Base-by-base conservation (phyloP, 371 early-diverging fungal genomes). In the Paraphysoderma sedebokerense region DNA sequence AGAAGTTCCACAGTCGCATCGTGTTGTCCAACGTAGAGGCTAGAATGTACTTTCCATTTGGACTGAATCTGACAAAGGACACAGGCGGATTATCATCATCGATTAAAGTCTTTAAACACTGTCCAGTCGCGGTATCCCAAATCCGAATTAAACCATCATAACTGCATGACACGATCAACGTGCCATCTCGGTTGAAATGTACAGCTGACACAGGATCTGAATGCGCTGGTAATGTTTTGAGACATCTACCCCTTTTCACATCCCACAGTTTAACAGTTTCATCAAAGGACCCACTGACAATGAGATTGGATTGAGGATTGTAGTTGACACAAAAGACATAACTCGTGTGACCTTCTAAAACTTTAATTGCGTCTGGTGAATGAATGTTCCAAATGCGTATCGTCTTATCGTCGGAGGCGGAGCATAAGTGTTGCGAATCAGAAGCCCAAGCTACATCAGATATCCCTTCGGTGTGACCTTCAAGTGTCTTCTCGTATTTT, bases 281-380 rank as follows among this genome's bases (percentile, higher is more conserved):
- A 58, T 98, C 98, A 67, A 93, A 97, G 3, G 92, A 92, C 31
- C 98, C 98, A 1, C 93, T 91, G 0, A 88, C 98, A 52, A 98
- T 85, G 44, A 92, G 60, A 48, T 83, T 89, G 5, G 87, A 82
- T 50, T 82, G 83, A 1, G 93, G 92, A 51, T 87, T 92, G 58
- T 85, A 97, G 62, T 91, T 88, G 26, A 95, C 92, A 56, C 93
- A 92, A 58, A 95, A 96, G 5, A 97, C 96, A 55, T 85, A 92
- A 62, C 91, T 82, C 1, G 87, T 81, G 62, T 97, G 97, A 2
- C 96, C 96, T 34, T 74, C 74, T 36, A 97, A 66, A 0, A 80
- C 70, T 52, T 86, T 84, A 23, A 82, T 67, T 11, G 26, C 5
- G 20, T 15, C 19, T 5, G 17, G 32, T 29, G n/a, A 19, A 6